A percentile compares a stretch with the other conserved stretches of the same genome.
Evolutionary conservation across 106 monocot genomes (phyloP).

Genomic region (Phalaenopsis aphrodite): DNA sequence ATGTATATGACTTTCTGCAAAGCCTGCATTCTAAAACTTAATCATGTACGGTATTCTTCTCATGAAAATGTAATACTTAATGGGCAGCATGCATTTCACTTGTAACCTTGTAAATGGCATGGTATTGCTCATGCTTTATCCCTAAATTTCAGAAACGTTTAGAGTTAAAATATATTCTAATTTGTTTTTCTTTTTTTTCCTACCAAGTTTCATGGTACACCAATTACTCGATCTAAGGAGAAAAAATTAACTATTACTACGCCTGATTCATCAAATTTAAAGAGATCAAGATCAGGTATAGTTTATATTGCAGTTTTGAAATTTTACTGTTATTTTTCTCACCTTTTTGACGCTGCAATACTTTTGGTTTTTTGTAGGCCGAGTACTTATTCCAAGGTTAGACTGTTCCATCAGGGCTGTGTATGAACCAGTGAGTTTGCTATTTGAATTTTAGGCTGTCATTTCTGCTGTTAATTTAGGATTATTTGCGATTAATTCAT

Average conservation of each 20-base stretch:
- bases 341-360: too few species aligned
- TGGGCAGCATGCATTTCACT: background rate
- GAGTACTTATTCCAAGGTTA: slow-evolving; percentile 21
- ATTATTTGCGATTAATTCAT: background rate
- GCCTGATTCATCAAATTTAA: slow-evolving; percentile 27
- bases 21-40: background rate
- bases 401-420: slow-evolving; percentile 14
- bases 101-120: background rate
- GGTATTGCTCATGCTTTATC: background rate
- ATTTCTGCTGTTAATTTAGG: background rate
- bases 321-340: background rate
- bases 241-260: slow-evolving; percentile 7
- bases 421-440: slow-evolving; percentile 22
- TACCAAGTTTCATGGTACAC: slow-evolving; percentile 9
- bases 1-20: background rate
- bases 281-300: slow-evolving; percentile 32
- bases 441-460: background rate
- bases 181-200: background rate
- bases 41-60: background rate
- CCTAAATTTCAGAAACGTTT: background rate
- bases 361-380: slow-evolving; percentile 9
- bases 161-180: background rate
- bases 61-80: background rate
- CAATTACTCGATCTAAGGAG: slow-evolving; percentile 6
- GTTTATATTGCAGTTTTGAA: background rate